Conservation (phyloP, 352 stramenopile species). For the Globisporangium paddicum region DNA sequence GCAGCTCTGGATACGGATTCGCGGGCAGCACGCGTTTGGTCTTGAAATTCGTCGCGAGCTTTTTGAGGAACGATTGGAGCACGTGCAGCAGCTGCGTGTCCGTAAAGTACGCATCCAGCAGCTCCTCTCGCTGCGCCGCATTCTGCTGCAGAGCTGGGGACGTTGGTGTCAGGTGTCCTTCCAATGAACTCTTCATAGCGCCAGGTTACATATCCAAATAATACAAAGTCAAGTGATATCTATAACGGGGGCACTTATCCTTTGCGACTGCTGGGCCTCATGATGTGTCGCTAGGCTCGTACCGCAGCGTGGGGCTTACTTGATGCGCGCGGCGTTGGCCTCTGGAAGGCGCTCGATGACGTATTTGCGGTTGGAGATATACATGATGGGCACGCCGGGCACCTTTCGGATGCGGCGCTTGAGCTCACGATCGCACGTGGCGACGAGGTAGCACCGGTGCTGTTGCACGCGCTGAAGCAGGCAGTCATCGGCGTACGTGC, state of each 20-base stretch:
- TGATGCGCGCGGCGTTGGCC: conserved; percentile 89
- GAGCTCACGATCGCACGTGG: conserved; percentile 99
- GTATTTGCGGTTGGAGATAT: conserved; percentile 99
- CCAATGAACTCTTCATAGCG: background rate
- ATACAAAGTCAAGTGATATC: conserved; percentile 10
- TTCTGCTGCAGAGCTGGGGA: conserved; percentile 13
- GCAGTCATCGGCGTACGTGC: conserved; percentile 99
- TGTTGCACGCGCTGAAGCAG: conserved; percentile 90
- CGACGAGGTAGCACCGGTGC: conserved; percentile 99
- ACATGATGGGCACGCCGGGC: conserved; percentile 99
- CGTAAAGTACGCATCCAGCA: conserved; percentile 41
- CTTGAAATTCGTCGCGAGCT: conserved; percentile 24
- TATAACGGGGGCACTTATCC: background rate
- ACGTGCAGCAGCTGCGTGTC: conserved; percentile 34
- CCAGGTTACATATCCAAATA: background rate
- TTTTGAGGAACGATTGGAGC: conserved; percentile 23
- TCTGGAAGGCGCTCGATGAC: conserved; percentile 99
- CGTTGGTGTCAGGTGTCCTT: background rate
- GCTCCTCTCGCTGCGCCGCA: conserved; percentile 19
- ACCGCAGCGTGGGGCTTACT: conserved; percentile 30
- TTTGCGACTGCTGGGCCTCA: background rate
- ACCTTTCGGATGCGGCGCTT: conserved; percentile 99
- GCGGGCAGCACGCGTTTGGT: conserved; percentile 22
- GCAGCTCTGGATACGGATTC: conserved; percentile 33
- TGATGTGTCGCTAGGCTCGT: background rate